Percentiles rank a stretch among this genome's conserved stretches.
These are phyloP conservation scores for Fragilariopsis cylindrus DNA, from an alignment of 108 stramenopile species.

Conservation along the genomic window DNA sequence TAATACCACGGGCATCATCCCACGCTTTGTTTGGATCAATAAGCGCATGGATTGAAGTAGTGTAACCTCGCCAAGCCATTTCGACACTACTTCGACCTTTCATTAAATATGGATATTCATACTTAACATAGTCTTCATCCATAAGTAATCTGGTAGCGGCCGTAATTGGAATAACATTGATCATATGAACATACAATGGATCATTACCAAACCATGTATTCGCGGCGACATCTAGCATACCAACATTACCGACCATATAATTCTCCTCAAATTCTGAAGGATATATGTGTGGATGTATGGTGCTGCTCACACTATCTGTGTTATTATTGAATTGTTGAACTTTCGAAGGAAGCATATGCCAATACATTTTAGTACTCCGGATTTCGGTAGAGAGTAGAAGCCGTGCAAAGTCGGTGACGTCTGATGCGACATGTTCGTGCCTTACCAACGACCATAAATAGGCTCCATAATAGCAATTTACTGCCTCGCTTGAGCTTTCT, in stretches of 20 bases:
- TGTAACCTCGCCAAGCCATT: constrained; percentile 82
- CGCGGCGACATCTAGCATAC: constrained; percentile 71
- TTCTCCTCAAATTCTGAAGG: constrained; percentile 53
- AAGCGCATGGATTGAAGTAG: constrained; percentile 66
- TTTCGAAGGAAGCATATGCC: constrained; percentile 80
- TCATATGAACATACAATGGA: constrained; percentile 80
- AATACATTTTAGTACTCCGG: constrained; percentile 85
- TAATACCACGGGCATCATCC: constrained; percentile 62
- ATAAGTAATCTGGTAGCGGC: constrained; percentile 68
- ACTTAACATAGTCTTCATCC: constrained; percentile 54
- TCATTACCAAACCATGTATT: constrained; percentile 87
- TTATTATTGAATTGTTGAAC: not conserved
- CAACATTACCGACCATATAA: constrained; percentile 92
- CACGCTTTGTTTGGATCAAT: constrained; percentile 72
- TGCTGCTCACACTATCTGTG: not conserved
- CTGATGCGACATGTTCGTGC: constrained; percentile 45
- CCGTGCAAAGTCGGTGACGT: constrained; percentile 63
- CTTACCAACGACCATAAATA: constrained; percentile 88
- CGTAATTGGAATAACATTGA: constrained; percentile 86
- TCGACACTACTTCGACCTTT: constrained; percentile 40
- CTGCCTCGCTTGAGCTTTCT: constrained; percentile 95
- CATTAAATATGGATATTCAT: constrained; percentile 49
- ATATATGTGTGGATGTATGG: constrained; percentile 26
- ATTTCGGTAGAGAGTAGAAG: constrained; percentile 86
- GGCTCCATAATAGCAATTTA: constrained; percentile 95